Conservation (phyloP, 768 basidiomycete genomes). For the Filobasidium wieringae region DNA sequence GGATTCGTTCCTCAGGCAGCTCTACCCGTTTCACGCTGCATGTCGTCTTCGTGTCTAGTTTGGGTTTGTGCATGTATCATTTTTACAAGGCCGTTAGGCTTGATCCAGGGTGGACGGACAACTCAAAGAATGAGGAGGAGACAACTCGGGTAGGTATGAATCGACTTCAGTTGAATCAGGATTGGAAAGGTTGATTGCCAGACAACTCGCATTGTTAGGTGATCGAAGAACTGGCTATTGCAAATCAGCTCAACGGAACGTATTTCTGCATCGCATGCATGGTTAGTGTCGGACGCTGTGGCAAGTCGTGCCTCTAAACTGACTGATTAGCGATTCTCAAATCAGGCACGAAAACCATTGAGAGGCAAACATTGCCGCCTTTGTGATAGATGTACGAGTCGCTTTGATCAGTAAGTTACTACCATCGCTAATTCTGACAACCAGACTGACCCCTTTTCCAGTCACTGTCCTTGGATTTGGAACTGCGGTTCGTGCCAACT, state of each 20-base stretch:
- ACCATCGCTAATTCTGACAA: too few relatives aligned
- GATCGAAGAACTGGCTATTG: conserved; percentile 78
- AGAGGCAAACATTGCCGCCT: conserved; percentile 90
- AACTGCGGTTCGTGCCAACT: conserved; percentile 72
- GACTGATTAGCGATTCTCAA: background rate
- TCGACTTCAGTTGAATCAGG: background rate
- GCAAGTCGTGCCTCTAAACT: background rate
- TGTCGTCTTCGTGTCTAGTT: conserved; percentile 58
- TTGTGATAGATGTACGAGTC: conserved; percentile 76
- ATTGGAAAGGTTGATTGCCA: background rate
- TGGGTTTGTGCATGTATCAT: conserved; percentile 68
- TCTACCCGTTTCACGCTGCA: conserved; percentile 65
- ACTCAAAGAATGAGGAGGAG: conserved; percentile 68
- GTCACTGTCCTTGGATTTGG: conserved; percentile 99
- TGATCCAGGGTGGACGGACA: conserved; percentile 79
- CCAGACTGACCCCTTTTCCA: conserved; percentile 32
- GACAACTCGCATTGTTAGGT: conserved; percentile 44
- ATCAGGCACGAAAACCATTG: conserved; percentile 70
- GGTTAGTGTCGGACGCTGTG: conserved; percentile 43
- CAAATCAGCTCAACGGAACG: conserved; percentile 81
- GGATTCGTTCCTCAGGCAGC: conserved; percentile 47
- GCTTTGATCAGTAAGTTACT: conserved; percentile 75
- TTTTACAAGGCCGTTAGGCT: conserved; percentile 81
- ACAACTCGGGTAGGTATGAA: conserved; percentile 59
- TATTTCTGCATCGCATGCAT: conserved; percentile 95